A percentile compares a stretch with the other conserved stretches of the same genome.
These are phyloP conservation scores for Herpomyces periplanetae DNA, from an alignment of 2,329 filamentous ascomycete genomes.

Conservation along the genomic window DNA sequence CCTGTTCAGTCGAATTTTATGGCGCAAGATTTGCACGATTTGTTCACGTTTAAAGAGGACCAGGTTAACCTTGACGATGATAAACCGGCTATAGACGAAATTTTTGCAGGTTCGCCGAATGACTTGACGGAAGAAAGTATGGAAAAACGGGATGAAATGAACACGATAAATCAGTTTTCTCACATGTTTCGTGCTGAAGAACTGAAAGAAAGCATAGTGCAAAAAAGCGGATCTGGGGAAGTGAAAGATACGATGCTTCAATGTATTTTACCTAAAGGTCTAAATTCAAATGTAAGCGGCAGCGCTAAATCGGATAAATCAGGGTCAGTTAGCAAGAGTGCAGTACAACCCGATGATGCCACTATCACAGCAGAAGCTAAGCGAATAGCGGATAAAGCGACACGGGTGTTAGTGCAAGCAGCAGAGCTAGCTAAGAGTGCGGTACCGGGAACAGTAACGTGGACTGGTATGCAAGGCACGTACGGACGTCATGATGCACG, in stretches of 20 bases:
- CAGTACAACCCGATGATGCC: conserved; percentile 27
- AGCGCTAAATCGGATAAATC: conserved; percentile 7
- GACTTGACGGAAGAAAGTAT: conserved; percentile 15
- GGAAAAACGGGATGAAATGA: conserved; percentile 5
- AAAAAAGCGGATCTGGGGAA: conserved; percentile 17
- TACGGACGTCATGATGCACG: conserved; percentile 24
- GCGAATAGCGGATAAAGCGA: conserved; percentile 34
- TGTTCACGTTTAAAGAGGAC: too few species aligned
- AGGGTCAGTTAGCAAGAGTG: conserved; percentile 13
- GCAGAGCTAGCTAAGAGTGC: conserved; percentile 28
- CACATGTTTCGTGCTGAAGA: conserved; percentile 3
- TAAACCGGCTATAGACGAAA: conserved; percentile 38
- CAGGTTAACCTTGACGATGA: conserved; percentile 24
- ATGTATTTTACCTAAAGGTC: conserved; percentile 7
- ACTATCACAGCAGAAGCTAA: conserved; percentile 50
- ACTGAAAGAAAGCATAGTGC: conserved; percentile 9
- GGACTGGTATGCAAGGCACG: conserved; percentile 53
- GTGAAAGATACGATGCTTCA: conserved; percentile 22
- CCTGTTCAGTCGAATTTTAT: conserved; percentile 69
- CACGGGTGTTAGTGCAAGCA: conserved; percentile 29
- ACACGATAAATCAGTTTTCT: conserved; percentile 5
- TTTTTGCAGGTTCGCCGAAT: conserved; percentile 64
- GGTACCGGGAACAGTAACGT: conserved; percentile 54
- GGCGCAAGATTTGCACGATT: conserved; percentile 51
- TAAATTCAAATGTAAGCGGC: conserved; percentile 5